Percentiles rank a stretch among this genome's conserved stretches.
phyloP scores from a whole-genome alignment of 768 basidiomycete species.

The Kondoa malvinella region DNA sequence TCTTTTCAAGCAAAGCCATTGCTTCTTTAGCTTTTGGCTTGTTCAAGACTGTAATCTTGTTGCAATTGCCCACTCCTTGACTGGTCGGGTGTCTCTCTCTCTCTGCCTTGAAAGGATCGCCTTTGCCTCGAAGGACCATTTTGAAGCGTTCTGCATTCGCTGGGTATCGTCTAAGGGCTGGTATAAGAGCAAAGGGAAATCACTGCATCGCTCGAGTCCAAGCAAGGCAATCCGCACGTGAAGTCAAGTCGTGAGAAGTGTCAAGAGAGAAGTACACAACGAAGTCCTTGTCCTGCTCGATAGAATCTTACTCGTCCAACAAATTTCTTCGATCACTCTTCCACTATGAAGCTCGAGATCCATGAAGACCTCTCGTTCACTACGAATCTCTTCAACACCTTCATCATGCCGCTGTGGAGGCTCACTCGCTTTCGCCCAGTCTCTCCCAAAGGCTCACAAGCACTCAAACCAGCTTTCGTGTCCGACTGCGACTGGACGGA shows the following conservation, averaged over 20 bases:
- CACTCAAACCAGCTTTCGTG: background rate
- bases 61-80: conserved; percentile 13
- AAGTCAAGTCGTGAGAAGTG: too few species aligned
- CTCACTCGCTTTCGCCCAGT: background rate
- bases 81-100: background rate
- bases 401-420: background rate
- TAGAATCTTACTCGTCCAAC: too few species aligned
- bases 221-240: too few species aligned
- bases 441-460: background rate
- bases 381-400: background rate
- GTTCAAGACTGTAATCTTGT: conserved; percentile 46
- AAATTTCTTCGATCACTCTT: too few species aligned
- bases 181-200: too few species aligned
- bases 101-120: background rate
- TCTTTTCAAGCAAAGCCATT: conserved; percentile 47
- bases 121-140: conserved; percentile 3
- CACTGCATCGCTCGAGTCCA: too few species aligned
- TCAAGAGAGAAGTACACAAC: too few species aligned
- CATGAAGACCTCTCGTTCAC: background rate
- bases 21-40: conserved; percentile 53
- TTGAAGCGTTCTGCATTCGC: background rate
- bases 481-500: background rate
- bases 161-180: too few species aligned
- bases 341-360: background rate
- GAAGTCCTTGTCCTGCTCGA: too few species aligned